A percentile compares a stretch with the other conserved stretches of the same genome.
Conservation (phyloP, 2,329 filamentous ascomycete species). For the Thermothelomyces thermophilus region DNA sequence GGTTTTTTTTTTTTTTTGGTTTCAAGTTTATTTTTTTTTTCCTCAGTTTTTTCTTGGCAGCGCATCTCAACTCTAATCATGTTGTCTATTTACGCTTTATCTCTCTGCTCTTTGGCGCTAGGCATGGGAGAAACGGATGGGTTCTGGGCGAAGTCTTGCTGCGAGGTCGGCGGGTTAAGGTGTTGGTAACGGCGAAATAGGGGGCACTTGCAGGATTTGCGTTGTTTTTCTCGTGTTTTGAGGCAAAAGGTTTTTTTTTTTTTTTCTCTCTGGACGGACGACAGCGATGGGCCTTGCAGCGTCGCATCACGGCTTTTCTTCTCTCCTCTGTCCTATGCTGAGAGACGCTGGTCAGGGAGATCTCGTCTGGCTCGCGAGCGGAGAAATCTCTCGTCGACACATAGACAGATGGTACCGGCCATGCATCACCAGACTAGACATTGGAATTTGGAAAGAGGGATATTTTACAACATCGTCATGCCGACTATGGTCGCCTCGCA, state of each 20-base stretch:
- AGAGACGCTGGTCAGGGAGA: not conserved
- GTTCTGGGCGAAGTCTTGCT: conserved; percentile 21
- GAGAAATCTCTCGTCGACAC: conserved; percentile 20
- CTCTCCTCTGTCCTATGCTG: conserved; percentile 16
- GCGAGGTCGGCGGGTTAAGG: conserved; percentile 19
- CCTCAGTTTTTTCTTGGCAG: conserved; percentile 13
- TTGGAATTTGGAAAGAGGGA: conserved; percentile 10
- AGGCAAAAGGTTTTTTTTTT: conserved; percentile 1
- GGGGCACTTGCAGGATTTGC: conserved; percentile 15
- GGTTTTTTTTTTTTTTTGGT: conserved; percentile 17
- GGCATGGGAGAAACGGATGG: conserved; percentile 18
- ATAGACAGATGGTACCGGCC: conserved; percentile 4
- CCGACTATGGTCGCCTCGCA: conserved; percentile 6
- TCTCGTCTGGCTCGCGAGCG: conserved; percentile 13
- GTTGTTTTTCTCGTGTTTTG: conserved; percentile 12
- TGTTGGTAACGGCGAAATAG: conserved; percentile 19
- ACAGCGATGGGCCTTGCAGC: conserved; percentile 1
- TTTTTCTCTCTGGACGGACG: conserved; percentile 8
- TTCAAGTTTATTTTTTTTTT: conserved; percentile 22
- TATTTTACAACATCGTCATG: conserved; percentile 6
- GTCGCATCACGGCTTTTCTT: conserved; percentile 12
- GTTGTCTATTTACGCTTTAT: conserved; percentile 28
- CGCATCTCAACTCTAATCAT: conserved; percentile 18
- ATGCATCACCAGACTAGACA: conserved; percentile 7
- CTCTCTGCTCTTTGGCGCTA: conserved; percentile 24